Conservation (phyloP, 345 rosid genomes). For the Eucalyptus erythrocorys region DNA sequence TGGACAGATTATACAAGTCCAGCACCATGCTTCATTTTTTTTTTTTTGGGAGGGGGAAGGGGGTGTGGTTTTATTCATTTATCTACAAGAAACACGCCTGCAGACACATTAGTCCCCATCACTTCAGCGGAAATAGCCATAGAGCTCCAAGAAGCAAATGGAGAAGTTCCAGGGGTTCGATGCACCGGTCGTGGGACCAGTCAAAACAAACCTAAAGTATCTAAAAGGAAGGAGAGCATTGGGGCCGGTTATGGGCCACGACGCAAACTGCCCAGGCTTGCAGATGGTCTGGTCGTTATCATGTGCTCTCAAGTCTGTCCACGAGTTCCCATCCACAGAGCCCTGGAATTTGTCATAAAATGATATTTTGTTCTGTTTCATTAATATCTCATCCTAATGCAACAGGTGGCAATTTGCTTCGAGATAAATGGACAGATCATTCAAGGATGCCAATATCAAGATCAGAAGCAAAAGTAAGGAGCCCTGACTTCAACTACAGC, state of each 20-base stretch:
- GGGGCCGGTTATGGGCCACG: slow-evolving; percentile 70
- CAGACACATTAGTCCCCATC: background rate
- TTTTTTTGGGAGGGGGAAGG: too few species aligned
- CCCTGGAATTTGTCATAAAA: slow-evolving; percentile 28
- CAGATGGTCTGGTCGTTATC: slow-evolving; percentile 71
- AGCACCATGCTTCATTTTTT: background rate
- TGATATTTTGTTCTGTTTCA: background rate
- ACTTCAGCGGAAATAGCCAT: slow-evolving; percentile 58
- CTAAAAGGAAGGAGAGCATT: slow-evolving; percentile 70
- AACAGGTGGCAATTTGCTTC: background rate
- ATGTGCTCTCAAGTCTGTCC: slow-evolving; percentile 70
- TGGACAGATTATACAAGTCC: background rate
- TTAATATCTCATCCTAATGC: background rate
- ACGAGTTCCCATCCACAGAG: slow-evolving; percentile 58
- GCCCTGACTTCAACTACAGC: background rate
- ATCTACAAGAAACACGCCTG: background rate
- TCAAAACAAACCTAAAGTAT: slow-evolving; percentile 60
- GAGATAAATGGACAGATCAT: background rate
- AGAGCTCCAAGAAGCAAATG: slow-evolving; percentile 88
- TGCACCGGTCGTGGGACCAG: slow-evolving; percentile 59
- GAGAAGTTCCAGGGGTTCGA: slow-evolving; percentile 72
- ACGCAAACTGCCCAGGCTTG: slow-evolving; percentile 74
- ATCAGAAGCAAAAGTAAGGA: background rate
- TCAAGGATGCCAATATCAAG: background rate
- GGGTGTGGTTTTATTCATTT: background rate